Percentiles rank a stretch among this genome's conserved stretches.
phyloP scores from a whole-genome alignment of 2,329 filamentous ascomycete species.

The Pseudogymnoascus sp. region DNA sequence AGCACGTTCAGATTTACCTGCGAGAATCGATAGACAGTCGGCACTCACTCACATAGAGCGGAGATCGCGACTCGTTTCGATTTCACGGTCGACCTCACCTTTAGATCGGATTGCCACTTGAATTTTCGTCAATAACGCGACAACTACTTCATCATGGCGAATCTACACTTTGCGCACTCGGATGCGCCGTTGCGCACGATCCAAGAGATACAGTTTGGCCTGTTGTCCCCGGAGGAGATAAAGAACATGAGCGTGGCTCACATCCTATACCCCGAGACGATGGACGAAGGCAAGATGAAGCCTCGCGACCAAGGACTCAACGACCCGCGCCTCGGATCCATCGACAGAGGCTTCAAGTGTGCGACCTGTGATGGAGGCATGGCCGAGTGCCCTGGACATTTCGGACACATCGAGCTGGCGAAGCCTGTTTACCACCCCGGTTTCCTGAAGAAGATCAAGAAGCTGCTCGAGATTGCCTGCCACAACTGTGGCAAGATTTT shows the following conservation, averaged over 20 bases:
- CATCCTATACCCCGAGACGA: conserved; percentile 97
- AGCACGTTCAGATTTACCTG: conserved; percentile 17
- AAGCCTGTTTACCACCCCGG: conserved; percentile 92
- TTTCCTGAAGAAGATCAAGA: conserved; percentile 99
- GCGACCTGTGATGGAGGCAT: conserved; percentile 94
- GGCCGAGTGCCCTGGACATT: conserved; percentile 93
- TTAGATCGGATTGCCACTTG: conserved; percentile 3
- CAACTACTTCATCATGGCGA: conserved; percentile 62
- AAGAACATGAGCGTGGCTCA: conserved; percentile 97
- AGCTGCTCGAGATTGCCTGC: conserved; percentile 96
- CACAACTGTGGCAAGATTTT: conserved; percentile 98
- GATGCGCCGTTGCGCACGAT: conserved; percentile 95
- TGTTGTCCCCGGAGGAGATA: conserved; percentile 96
- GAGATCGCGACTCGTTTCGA: neutral
- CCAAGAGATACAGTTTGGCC: conserved; percentile 97
- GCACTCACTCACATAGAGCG: neutral
- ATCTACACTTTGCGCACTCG: conserved; percentile 82
- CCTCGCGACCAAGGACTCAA: conserved; percentile 89
- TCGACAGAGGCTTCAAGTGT: conserved; percentile 92
- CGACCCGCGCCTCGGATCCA: conserved; percentile 90
- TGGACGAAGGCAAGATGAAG: conserved; percentile 90
- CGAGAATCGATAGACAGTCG: neutral
- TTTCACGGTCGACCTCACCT: neutral
- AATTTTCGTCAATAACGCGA: conserved; percentile 2
- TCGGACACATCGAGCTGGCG: conserved; percentile 96